phyloP scores from a whole-genome alignment of 2,329 filamentous ascomycete genomes.

The Colletotrichum sp. region DNA sequence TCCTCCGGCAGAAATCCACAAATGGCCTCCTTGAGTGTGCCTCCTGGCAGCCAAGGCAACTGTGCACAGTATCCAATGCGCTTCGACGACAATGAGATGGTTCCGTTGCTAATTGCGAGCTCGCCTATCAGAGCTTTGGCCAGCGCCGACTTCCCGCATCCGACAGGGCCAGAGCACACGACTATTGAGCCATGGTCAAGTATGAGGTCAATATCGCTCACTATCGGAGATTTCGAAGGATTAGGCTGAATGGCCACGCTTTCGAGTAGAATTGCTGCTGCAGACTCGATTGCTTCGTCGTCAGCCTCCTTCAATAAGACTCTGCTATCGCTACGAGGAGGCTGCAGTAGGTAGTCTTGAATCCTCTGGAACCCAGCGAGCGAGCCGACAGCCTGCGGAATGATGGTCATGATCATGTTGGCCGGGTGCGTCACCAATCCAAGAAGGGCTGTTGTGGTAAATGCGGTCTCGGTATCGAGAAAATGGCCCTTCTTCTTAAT shows the following conservation, averaged over 20 bases:
- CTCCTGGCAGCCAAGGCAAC: conserved; percentile 23
- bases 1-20: conserved; percentile 19
- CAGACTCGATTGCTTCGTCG: background rate
- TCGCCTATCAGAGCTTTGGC: conserved; percentile 26
- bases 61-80: conserved; percentile 24
- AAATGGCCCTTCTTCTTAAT: background rate
- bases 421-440: conserved; percentile 22
- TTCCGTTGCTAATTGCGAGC: background rate
- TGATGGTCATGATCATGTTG: conserved; percentile 12
- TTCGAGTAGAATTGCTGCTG: background rate
- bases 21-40: conserved; percentile 23
- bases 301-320: background rate
- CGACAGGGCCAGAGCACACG: conserved; percentile 9
- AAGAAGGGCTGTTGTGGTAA: conserved; percentile 25
- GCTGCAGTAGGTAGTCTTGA: conserved; percentile 17
- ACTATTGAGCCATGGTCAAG: background rate
- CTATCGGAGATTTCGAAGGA: background rate
- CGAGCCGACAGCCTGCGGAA: conserved; percentile 16
- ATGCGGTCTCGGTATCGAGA: conserved; percentile 13
- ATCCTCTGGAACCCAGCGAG: conserved; percentile 22
- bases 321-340: conserved; percentile 1
- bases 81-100: background rate
- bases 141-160: conserved; percentile 21
- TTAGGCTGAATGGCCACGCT: background rate
- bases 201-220: background rate